Evolutionary conservation across 352 stramenopile genomes (phyloP).

Genomic region (Globisporangium echinulatum): DNA sequence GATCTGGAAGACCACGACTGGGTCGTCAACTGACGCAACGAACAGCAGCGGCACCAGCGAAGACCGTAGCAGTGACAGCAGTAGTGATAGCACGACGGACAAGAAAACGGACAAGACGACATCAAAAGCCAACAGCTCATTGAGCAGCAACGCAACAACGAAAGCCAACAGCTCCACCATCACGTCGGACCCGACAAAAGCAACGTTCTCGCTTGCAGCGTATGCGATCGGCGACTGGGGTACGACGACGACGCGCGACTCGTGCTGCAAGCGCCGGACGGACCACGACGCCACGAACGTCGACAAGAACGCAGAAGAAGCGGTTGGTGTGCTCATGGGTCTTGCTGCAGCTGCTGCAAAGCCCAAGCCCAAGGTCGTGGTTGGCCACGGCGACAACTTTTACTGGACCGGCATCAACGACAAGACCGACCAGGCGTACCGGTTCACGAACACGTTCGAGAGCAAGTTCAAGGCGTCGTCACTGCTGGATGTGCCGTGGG

Average conservation of each 20-base stretch:
- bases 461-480: constrained; percentile 42
- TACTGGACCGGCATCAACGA: constrained; percentile 61
- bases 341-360: constrained; percentile 29
- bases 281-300: constrained; percentile 45
- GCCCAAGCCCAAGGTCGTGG: constrained; percentile 42
- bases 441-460: constrained; percentile 54
- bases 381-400: constrained; percentile 68
- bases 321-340: constrained; percentile 60
- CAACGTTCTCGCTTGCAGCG: constrained; percentile 44
- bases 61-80: neutral
- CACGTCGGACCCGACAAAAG: constrained; percentile 49
- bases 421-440: constrained; percentile 29
- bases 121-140: constrained; percentile 3
- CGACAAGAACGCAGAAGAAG: constrained; percentile 58
- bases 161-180: constrained; percentile 17
- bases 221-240: constrained; percentile 77
- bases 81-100: constrained; percentile 8
- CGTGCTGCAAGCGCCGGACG: constrained; percentile 60
- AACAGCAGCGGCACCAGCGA: constrained; percentile 5
- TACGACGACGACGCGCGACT: constrained; percentile 50
- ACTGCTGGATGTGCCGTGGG: constrained; percentile 43
- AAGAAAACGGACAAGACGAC: constrained; percentile 3
- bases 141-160: constrained; percentile 7
- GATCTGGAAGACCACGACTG: constrained; percentile 28
- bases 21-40: constrained; percentile 17